Base-by-base conservation (phyloP, 2,329 filamentous ascomycete species). In the Fusarium sororula region DNA sequence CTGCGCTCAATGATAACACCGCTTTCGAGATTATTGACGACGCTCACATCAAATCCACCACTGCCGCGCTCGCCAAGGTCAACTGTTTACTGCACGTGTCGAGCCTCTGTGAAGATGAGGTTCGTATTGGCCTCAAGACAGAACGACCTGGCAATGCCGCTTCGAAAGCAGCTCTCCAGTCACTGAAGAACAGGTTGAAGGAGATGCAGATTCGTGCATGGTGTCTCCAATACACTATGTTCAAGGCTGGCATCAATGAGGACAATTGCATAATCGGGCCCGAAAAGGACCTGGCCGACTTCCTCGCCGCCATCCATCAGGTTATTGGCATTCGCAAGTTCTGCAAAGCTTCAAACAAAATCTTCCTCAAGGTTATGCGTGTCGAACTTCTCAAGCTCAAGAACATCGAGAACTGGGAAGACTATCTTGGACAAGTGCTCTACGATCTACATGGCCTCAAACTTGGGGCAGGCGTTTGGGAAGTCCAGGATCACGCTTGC, bases 141-240 rank as follows among this genome's bases (percentile, higher is more conserved):
- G 85, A 91, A 5, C 90, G 92, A 5, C 80, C 89, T 78, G 83
- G 83, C 85, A 82, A 90, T 84, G 79, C 90, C 5, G 81, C 89
- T 79, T 84, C 83, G 85, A 82, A 90, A 84, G 79, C 90, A 78
- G 86, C 85, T 3, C 90, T 89, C 66, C 85, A 87, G 63, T 81
- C 84, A 4, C 75, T 84, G 12, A 88, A 91, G 64, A 90, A 89
- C 63, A 94, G 92, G 78, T 85, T 98, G 48, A 91, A 94, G 45
- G 95, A 98, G 75, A 93, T 97, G 87, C 92, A 98, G 78, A 90
- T 98, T 7, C 91, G 94, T 39, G 90, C 92, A 17, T 98, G 96
- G 96, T 94, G 93, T 42, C 84, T 98, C 44, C 91, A 96, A 72
- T 99, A 98, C 79, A 89, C 90, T 0, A 84, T 98, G 58, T 82